Evolutionary conservation across 495 filamentous ascomycete genomes (phyloP).

Genomic region (Neurospora pannonica): DNA sequence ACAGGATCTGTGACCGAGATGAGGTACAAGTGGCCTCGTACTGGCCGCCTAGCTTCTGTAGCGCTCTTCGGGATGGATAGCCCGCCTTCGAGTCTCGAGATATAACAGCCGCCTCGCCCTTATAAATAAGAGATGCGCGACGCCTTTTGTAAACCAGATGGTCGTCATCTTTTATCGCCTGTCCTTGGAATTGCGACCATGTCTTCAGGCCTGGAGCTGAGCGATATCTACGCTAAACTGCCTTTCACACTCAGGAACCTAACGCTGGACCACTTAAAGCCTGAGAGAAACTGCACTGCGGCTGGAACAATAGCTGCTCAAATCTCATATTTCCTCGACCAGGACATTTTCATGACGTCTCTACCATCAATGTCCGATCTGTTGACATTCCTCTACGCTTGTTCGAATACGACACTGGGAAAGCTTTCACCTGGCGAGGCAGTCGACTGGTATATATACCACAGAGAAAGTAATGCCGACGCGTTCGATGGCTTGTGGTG

Average conservation of each 20-base stretch:
- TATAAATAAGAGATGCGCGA: not conserved
- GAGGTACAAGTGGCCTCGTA: not conserved
- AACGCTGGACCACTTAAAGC: not conserved
- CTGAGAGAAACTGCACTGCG: not conserved
- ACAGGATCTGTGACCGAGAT: not conserved
- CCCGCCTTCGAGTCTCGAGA: not conserved
- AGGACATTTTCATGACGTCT: not conserved
- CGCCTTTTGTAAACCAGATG: not conserved
- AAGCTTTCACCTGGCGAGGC: too few species aligned
- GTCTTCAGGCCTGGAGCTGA: not conserved
- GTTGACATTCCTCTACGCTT: too few species aligned
- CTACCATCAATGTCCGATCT: too few species aligned
- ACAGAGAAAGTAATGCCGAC: too few species aligned
- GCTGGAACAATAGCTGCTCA: not conserved
- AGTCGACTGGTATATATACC: not conserved
- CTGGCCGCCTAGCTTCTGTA: not conserved
- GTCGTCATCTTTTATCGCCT: fast-evolving
- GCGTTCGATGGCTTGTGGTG: not conserved
- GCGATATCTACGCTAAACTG: not conserved
- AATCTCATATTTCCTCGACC: not conserved
- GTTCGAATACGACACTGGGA: too few species aligned
- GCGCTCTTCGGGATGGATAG: not conserved
- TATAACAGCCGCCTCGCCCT: not conserved
- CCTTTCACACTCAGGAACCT: fast-evolving
- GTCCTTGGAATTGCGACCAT: not conserved